A percentile compares a stretch with the other conserved stretches of the same genome.
These are phyloP conservation scores for Lotmaria passim DNA, from an alignment of 208 protist genomes.

Conservation along the genomic window DNA sequence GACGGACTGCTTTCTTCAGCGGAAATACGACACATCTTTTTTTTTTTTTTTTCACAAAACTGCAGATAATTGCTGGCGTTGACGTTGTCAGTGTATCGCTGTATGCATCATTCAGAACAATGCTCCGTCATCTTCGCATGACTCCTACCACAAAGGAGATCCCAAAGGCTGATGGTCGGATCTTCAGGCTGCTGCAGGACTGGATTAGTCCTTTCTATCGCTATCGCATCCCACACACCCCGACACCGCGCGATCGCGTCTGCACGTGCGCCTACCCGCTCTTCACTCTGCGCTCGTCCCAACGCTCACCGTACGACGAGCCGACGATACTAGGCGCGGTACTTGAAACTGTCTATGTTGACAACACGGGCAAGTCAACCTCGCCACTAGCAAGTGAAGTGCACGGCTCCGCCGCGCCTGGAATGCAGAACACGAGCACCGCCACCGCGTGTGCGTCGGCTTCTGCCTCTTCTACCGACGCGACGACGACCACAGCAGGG, in stretches of 20 bases:
- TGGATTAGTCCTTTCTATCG: conserved; percentile 40
- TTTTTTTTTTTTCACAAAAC: background rate
- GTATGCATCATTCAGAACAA: conserved; percentile 3
- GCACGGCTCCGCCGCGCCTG: background rate
- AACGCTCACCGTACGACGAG: conserved; percentile 49
- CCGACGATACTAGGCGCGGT: conserved; percentile 13
- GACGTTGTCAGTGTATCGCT: background rate
- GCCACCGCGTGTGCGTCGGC: background rate
- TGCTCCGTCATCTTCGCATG: conserved; percentile 69
- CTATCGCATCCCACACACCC: conserved; percentile 47
- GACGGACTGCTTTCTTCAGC: too few relatives aligned
- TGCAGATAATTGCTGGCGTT: background rate
- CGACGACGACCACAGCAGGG: background rate
- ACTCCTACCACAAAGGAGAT: conserved; percentile 26
- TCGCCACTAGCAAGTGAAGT: background rate
- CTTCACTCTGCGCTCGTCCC: conserved; percentile 59
- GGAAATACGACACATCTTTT: too few relatives aligned
- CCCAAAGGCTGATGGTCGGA: conserved; percentile 21
- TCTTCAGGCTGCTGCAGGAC: conserved; percentile 27
- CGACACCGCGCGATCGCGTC: conserved; percentile 31
- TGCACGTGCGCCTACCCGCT: conserved; percentile 69
- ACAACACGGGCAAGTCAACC: conserved; percentile 8
- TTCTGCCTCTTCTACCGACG: background rate
- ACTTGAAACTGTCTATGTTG: conserved; percentile 23
- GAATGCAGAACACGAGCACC: background rate